Evolutionary conservation across 164 flowering plant genomes (phyloP).

Genomic region (Umbellularia californica): DNA sequence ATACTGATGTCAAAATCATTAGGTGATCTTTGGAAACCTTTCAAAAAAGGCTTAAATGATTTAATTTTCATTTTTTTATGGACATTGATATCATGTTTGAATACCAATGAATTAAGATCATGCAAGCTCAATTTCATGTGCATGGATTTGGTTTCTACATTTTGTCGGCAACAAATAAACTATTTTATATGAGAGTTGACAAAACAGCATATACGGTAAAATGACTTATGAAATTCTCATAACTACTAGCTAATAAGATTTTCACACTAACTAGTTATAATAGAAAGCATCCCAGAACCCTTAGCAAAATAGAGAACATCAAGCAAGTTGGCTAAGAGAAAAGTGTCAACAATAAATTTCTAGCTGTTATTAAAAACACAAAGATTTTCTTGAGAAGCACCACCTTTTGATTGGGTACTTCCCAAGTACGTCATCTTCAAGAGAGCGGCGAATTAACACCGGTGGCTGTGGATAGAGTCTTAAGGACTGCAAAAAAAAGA

Average conservation of each 20-base stretch:
- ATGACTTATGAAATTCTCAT: too few species aligned
- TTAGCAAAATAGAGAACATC: not conserved
- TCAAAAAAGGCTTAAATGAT: too few species aligned
- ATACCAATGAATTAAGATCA: too few species aligned
- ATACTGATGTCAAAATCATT: too few species aligned
- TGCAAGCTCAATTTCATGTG: too few species aligned
- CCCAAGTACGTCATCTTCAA: constrained; percentile 73
- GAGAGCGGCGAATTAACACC: constrained; percentile 85
- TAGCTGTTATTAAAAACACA: not conserved
- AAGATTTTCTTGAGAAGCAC: not conserved
- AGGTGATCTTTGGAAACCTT: too few species aligned
- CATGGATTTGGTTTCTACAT: not conserved
- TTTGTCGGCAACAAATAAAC: not conserved
- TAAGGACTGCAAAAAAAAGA: constrained; percentile 53
- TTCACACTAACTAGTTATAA: not conserved
- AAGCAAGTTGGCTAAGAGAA: not conserved
- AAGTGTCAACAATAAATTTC: not conserved
- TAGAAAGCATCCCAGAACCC: not conserved
- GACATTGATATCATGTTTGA: too few species aligned
- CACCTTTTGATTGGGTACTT: constrained; percentile 71
- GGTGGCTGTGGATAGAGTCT: constrained; percentile 98
- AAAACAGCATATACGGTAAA: too few species aligned
- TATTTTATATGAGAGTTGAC: not conserved
- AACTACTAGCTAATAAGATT: not conserved
- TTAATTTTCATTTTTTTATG: too few species aligned